A percentile compares a stretch with the other conserved stretches of the same genome.
These are phyloP conservation scores for Phytomonas francai DNA, from an alignment of 208 protist genomes.

Conservation along the genomic window DNA sequence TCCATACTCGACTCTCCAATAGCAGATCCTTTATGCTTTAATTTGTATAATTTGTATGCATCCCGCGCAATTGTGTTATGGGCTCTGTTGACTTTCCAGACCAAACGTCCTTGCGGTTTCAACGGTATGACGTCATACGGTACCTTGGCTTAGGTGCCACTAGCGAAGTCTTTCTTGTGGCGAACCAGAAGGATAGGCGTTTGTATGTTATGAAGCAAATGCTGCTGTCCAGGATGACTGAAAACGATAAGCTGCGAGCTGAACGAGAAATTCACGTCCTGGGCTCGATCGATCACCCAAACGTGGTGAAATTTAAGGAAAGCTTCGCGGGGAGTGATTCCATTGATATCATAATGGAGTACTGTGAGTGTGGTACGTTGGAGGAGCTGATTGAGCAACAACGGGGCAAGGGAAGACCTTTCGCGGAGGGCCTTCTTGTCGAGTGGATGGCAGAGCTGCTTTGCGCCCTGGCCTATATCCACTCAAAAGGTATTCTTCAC, in stretches of 20 bases:
- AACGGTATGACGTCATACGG: slow-evolving; percentile 55
- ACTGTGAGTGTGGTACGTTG: slow-evolving; percentile 74
- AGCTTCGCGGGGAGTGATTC: slow-evolving; percentile 64
- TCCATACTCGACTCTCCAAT: too few relatives aligned
- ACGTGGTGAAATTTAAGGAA: slow-evolving; percentile 86
- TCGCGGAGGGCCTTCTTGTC: slow-evolving; percentile 60
- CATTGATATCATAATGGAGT: slow-evolving; percentile 89
- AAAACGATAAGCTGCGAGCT: slow-evolving; percentile 54
- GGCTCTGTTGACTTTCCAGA: not conserved
- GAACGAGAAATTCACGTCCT: slow-evolving; percentile 87
- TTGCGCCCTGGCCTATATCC: slow-evolving; percentile 78
- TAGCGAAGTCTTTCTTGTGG: slow-evolving; percentile 65
- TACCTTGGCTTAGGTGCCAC: slow-evolving; percentile 61
- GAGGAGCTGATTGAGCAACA: slow-evolving; percentile 85
- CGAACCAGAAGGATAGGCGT: slow-evolving; percentile 34
- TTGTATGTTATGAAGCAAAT: slow-evolving; percentile 84
- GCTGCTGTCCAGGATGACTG: slow-evolving; percentile 58
- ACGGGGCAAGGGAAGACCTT: slow-evolving; percentile 45
- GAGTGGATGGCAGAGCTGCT: slow-evolving; percentile 89
- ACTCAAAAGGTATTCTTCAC: slow-evolving; percentile 83
- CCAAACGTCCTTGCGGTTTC: slow-evolving; percentile 9
- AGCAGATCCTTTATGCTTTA: too few relatives aligned
- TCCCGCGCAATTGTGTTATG: not conserved
- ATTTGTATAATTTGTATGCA: not conserved
- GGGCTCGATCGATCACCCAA: slow-evolving; percentile 80